Evolutionary conservation across 805 yeast species (phyloP), one percentile per base, ranked within the genome.

Genomic region (Sugiyamaella floridensis): DNA sequence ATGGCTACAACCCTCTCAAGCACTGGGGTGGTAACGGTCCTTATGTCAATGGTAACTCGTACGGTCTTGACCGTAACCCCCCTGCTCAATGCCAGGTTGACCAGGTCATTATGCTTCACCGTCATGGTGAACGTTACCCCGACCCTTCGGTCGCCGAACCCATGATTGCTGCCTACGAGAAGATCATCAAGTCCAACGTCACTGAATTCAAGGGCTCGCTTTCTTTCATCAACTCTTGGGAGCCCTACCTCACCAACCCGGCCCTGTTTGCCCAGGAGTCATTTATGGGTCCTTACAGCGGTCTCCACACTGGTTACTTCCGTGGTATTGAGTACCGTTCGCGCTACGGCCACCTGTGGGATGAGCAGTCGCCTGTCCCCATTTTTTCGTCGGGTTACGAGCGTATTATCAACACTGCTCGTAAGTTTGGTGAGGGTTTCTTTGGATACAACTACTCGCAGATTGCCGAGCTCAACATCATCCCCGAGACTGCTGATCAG

Each of bases 111-210:
- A 62, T 76, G 58, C 58, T 76, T 40, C 68, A 73, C 52, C 74
- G 86, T 57, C 86, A 81, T 56, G 85, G 85, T 14, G 86, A 80
- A 61, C 71, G 86, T 49, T 80, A 70, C 62, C 82, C 79, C 12
- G 68, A 70, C 10, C 43, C 58, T 10, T 26, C 48, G 20, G 47
- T 45, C 41, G 57, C 54, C 6, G 50, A 10, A 26, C 37, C 48
- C n/a, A 43, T 54, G 48, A 37, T 46, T 4, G 44, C 44, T 10
- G 20, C 55, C 16, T 53, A 62, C 58, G 42, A 55, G 28, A 56
- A 56, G 57, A 14, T 56, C 43, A 29, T 15, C 10, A n/a, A n/a
- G 14, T 14, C 47, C 15, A 46, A 45, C 41, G 19, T 46, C 16
- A 51, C 56, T 16, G 18, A 44, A 6, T 53, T 45, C 42, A 45